These are phyloP conservation scores for Melampsora abietis-canadensis DNA, from an alignment of 1,284 basidiomycete species.

Conservation along the genomic window DNA sequence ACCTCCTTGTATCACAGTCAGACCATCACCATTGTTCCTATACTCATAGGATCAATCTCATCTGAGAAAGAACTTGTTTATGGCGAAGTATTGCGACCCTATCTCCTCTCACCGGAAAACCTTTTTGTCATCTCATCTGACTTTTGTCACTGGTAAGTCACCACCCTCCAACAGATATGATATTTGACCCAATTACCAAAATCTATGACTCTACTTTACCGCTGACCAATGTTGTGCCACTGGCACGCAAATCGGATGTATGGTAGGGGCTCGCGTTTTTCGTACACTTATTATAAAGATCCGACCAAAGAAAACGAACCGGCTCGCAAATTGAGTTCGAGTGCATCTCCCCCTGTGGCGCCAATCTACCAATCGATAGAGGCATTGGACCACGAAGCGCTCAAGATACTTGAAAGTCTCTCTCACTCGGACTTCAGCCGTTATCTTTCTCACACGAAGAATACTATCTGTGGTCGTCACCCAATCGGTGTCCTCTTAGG, in stretches of 20 bases:
- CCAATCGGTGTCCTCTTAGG: conserved; percentile 88
- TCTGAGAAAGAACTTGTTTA: conserved; percentile 62
- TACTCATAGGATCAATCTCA: conserved; percentile 81
- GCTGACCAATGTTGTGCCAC: conserved; percentile 22
- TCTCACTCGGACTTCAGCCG: conserved; percentile 5
- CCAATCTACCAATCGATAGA: conserved; percentile 62
- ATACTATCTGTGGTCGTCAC: conserved; percentile 94
- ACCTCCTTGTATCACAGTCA: conserved; percentile 55
- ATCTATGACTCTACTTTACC: not conserved
- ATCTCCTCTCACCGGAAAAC: conserved; percentile 70
- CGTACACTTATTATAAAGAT: conserved; percentile 85
- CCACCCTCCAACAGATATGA: not conserved
- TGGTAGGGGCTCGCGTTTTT: conserved; percentile 79
- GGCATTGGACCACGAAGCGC: conserved; percentile 55
- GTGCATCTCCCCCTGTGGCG: conserved; percentile 59
- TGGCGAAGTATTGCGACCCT: conserved; percentile 72
- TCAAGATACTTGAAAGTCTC: conserved; percentile 7
- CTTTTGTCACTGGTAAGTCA: conserved; percentile 61
- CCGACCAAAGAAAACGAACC: conserved; percentile 58
- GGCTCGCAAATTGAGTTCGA: conserved; percentile 51
- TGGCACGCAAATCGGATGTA: conserved; percentile 3
- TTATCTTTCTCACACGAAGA: conserved; percentile 78
- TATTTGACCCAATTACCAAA: not conserved
- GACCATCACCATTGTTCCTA: conserved; percentile 78
- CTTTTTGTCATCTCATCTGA: conserved; percentile 90